These are phyloP conservation scores for Zygoascus biomembranicola DNA, from an alignment of 805 yeast genomes.

Conservation along the genomic window DNA sequence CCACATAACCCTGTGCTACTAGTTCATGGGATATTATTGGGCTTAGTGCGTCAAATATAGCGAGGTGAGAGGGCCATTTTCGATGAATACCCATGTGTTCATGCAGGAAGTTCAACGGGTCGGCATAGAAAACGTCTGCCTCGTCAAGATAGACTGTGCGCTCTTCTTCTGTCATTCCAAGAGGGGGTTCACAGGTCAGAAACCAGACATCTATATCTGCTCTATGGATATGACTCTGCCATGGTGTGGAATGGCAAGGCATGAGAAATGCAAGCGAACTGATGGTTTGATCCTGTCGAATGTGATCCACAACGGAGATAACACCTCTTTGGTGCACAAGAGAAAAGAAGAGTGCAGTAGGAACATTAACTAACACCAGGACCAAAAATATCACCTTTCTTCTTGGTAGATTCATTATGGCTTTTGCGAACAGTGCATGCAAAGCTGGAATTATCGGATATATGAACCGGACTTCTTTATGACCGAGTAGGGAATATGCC, in stretches of 20 bases:
- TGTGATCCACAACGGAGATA: conserved; percentile 50
- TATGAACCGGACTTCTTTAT: conserved; percentile 87
- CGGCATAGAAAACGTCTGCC: conserved; percentile 71
- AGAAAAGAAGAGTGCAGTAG: conserved; percentile 45
- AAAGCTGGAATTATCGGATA: conserved; percentile 77
- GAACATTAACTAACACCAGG: conserved; percentile 32
- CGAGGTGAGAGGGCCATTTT: conserved; percentile 52
- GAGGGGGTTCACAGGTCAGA: conserved; percentile 88
- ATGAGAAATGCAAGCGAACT: conserved; percentile 69
- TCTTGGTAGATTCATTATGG: conserved; percentile 12
- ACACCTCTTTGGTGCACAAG: conserved; percentile 83
- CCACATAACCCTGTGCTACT: conserved; percentile 14
- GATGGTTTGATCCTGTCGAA: conserved; percentile 37
- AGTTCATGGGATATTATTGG: conserved; percentile 22
- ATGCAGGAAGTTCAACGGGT: conserved; percentile 53
- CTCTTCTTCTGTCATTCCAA: conserved; percentile 30
- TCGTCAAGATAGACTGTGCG: conserved; percentile 63
- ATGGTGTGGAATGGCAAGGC: conserved; percentile 97
- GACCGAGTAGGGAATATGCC: conserved; percentile 59
- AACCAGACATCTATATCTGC: conserved; percentile 52
- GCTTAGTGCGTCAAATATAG: conserved; percentile 61
- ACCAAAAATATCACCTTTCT: conserved; percentile 7
- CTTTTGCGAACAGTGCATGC: conserved; percentile 43
- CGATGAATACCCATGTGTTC: conserved; percentile 22
- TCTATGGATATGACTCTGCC: conserved; percentile 77